These are phyloP conservation scores for Botryotinia narcissicola DNA, from an alignment of 2,329 filamentous ascomycete species.

Conservation along the genomic window DNA sequence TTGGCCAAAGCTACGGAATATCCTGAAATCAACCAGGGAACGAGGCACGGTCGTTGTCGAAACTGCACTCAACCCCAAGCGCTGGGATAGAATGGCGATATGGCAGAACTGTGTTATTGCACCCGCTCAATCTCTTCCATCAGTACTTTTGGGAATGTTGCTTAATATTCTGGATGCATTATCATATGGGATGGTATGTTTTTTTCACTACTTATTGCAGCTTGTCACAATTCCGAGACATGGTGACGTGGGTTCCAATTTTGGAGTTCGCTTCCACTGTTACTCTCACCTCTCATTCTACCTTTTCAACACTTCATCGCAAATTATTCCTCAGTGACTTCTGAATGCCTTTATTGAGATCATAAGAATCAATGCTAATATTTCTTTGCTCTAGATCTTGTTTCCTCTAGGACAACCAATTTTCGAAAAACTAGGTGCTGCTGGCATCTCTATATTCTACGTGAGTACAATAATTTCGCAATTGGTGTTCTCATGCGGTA, in stretches of 20 bases:
- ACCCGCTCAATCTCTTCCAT: slow-evolving; percentile 72
- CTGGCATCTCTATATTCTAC: slow-evolving; percentile 98
- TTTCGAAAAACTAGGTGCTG: slow-evolving; percentile 81
- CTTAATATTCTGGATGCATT: slow-evolving; percentile 93
- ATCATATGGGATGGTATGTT: slow-evolving; percentile 68
- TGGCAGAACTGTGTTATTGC: slow-evolving; percentile 63
- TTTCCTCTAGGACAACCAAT: slow-evolving; percentile 87
- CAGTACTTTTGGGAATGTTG: slow-evolving; percentile 82
- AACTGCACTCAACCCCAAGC: slow-evolving; percentile 57
- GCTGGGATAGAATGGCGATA: slow-evolving; percentile 67
- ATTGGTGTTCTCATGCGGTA: slow-evolving; percentile 77
- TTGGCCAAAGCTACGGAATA: slow-evolving; percentile 36
- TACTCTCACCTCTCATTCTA: background rate
- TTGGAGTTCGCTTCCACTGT: background rate
- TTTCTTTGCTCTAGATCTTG: slow-evolving; percentile 57
- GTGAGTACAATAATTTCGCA: slow-evolving; percentile 96
- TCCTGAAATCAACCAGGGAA: slow-evolving; percentile 29
- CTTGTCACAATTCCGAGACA: background rate
- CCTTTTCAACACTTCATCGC: background rate
- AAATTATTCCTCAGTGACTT: background rate
- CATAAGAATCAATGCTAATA: slow-evolving; percentile 51
- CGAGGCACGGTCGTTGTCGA: slow-evolving; percentile 28
- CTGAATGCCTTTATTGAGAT: background rate
- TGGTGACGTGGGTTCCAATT: background rate
- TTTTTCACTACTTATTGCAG: slow-evolving; percentile 10